Evolutionary conservation across 2,329 filamentous ascomycete species (phyloP).

Genomic region (Ophiostoma sp.): DNA sequence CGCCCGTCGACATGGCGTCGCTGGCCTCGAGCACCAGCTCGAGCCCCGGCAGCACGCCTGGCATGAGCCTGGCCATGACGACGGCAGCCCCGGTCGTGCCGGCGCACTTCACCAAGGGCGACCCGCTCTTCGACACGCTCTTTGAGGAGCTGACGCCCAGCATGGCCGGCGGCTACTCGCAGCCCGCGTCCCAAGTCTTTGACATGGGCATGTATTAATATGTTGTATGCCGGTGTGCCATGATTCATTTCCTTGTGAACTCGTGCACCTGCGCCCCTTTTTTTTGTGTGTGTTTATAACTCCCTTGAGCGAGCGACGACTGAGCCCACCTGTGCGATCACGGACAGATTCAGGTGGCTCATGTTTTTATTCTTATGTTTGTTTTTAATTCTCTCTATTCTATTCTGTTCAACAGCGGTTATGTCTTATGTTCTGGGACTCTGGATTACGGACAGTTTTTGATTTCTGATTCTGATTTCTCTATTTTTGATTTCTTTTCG

Average conservation of each 20-base stretch:
- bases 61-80: not conserved
- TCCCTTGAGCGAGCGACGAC: not conserved
- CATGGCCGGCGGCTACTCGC: constrained; percentile 47
- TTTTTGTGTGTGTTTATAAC: not conserved
- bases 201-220: constrained; percentile 38
- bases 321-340: not conserved
- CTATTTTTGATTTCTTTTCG: not conserved
- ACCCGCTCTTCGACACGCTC: constrained; percentile 38
- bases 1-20: constrained; percentile 34
- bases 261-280: no score
- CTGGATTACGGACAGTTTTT: not conserved
- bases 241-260: constrained; percentile 1
- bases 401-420: not conserved
- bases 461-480: not conserved
- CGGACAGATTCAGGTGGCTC: not conserved
- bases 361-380: not conserved
- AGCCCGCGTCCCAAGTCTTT: constrained; percentile 47
- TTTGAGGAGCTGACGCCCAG: constrained; percentile 47
- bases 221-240: constrained; percentile 4
- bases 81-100: constrained; percentile 17
- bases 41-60: not conserved
- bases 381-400: no score
- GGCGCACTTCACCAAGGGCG: constrained; percentile 5
- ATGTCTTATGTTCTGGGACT: not conserved
- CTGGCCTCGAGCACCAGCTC: constrained; percentile 7